Conservation (phyloP, 2,329 filamentous ascomycete genomes). For the Hortaea sp. region DNA sequence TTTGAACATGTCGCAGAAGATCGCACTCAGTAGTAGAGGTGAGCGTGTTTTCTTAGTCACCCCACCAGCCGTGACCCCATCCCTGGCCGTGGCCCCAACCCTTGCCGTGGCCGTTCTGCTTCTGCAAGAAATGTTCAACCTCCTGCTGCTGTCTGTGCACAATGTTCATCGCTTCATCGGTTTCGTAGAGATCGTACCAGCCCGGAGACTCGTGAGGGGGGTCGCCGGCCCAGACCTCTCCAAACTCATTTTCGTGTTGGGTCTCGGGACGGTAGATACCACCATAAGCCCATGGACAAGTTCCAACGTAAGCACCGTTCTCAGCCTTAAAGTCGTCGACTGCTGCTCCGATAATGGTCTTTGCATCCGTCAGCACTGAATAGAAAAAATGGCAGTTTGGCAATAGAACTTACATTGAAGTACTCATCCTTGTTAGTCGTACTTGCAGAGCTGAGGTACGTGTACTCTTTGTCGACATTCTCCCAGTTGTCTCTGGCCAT, state of each 20-base stretch:
- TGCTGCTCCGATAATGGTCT: constrained; percentile 27
- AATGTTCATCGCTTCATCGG: background rate
- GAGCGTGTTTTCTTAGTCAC: background rate
- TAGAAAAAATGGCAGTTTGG: background rate
- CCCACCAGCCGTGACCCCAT: background rate
- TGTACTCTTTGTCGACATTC: constrained; percentile 27
- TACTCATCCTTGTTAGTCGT: constrained; percentile 31
- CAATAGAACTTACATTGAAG: constrained; percentile 16
- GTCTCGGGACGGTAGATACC: constrained; percentile 30
- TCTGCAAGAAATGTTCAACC: background rate
- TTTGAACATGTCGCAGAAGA: too few relatives aligned
- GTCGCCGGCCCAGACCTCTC: constrained; percentile 32
- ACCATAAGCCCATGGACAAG: constrained; percentile 32
- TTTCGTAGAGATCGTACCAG: constrained; percentile 32
- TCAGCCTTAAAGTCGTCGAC: constrained; percentile 26
- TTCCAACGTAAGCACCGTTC: constrained; percentile 27
- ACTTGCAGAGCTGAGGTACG: constrained; percentile 25
- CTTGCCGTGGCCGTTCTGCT: background rate
- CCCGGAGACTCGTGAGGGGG: constrained; percentile 31
- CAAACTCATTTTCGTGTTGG: constrained; percentile 28
- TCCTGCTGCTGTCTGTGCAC: background rate
- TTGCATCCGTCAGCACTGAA: background rate
- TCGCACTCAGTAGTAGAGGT: too few relatives aligned
- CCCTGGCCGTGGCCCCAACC: background rate
- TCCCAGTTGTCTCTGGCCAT: constrained; percentile 33